Evolutionary conservation across 1,284 basidiomycete species (phyloP).

Genomic region (Malassezia sympodialis): DNA sequence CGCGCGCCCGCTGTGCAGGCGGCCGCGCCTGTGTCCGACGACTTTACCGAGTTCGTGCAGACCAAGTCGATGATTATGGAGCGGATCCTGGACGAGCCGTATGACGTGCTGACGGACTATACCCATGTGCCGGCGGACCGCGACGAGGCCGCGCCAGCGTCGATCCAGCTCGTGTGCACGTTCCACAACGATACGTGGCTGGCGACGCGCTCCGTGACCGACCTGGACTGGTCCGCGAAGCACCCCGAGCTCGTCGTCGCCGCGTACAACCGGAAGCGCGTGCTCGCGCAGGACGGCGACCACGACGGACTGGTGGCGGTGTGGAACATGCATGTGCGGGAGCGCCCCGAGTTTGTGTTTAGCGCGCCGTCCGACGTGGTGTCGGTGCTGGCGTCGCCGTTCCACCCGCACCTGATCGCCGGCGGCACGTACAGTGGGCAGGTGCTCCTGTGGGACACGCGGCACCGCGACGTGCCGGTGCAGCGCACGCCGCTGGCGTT

Average conservation of each 20-base stretch:
- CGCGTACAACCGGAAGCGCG: slow-evolving; percentile 95
- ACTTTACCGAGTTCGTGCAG: slow-evolving; percentile 86
- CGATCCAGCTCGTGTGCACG: slow-evolving; percentile 23
- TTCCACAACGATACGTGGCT: slow-evolving; percentile 31
- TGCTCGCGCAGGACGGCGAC: slow-evolving; percentile 48
- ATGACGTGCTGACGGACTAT: slow-evolving; percentile 95
- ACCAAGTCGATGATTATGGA: slow-evolving; percentile 90
- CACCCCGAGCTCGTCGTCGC: slow-evolving; percentile 89
- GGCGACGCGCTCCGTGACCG: slow-evolving; percentile 81
- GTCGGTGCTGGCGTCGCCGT: slow-evolving; percentile 89
- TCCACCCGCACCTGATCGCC: slow-evolving; percentile 91
- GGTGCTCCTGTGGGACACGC: slow-evolving; percentile 96
- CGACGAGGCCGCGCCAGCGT: slow-evolving; percentile 4
- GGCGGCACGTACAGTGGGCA: slow-evolving; percentile 98
- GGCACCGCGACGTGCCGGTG: slow-evolving; percentile 76
- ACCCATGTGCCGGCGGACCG: slow-evolving; percentile 60
- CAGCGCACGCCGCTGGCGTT: slow-evolving; percentile 73
- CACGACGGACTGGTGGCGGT: slow-evolving; percentile 93
- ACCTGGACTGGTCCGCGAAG: slow-evolving; percentile 96
- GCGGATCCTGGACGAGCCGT: slow-evolving; percentile 85
- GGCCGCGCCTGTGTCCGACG: slow-evolving; percentile 66
- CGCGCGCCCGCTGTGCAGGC: slow-evolving; percentile 60
- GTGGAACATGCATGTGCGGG: slow-evolving; percentile 89
- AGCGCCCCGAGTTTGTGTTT: slow-evolving; percentile 93
- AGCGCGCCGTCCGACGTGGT: slow-evolving; percentile 96